Evolutionary conservation across 1,284 basidiomycete genomes (phyloP).

Genomic region (Boletus semigastroideus): DNA sequence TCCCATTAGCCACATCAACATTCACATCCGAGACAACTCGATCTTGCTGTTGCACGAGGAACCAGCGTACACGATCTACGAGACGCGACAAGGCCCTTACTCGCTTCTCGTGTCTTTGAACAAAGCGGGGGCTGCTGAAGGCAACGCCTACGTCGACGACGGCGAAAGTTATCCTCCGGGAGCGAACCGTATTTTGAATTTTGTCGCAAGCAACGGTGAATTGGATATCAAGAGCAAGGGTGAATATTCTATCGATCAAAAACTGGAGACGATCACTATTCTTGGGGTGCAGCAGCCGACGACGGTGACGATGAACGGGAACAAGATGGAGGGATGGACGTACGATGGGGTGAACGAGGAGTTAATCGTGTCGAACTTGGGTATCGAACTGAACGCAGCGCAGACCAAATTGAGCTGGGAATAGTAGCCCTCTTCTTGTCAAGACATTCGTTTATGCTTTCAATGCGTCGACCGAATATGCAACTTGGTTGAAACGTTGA

Average conservation of each 20-base stretch:
- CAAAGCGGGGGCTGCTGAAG: constrained; percentile 41
- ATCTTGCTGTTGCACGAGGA: constrained; percentile 47
- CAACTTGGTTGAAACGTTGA: too few species aligned
- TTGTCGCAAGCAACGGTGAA: constrained; percentile 34
- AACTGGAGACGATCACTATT: constrained; percentile 46
- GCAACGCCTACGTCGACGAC: constrained; percentile 56
- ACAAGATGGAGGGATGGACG: constrained; percentile 32
- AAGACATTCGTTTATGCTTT: too few species aligned
- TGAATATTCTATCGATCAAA: constrained; percentile 41
- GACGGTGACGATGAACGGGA: constrained; percentile 35
- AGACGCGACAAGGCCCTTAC: constrained; percentile 47
- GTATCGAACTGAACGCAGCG: constrained; percentile 36
- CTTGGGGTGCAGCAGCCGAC: constrained; percentile 45
- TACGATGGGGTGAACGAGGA: constrained; percentile 35
- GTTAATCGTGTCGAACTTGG: constrained; percentile 32
- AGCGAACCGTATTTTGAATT: constrained; percentile 44
- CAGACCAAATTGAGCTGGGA: constrained; percentile 24
- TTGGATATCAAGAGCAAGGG: constrained; percentile 43
- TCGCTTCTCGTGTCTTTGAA: constrained; percentile 48
- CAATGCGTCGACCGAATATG: too few species aligned
- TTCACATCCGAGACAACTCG: constrained; percentile 56
- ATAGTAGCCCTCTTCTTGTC: constrained; percentile 4
- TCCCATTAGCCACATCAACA: constrained; percentile 67
- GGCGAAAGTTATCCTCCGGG: constrained; percentile 53
- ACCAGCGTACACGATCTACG: constrained; percentile 50